Percentiles rank a stretch among this genome's conserved stretches.
Evolutionary conservation across 345 rosid species (phyloP).

Genomic region (Gossypium mustelinum): DNA sequence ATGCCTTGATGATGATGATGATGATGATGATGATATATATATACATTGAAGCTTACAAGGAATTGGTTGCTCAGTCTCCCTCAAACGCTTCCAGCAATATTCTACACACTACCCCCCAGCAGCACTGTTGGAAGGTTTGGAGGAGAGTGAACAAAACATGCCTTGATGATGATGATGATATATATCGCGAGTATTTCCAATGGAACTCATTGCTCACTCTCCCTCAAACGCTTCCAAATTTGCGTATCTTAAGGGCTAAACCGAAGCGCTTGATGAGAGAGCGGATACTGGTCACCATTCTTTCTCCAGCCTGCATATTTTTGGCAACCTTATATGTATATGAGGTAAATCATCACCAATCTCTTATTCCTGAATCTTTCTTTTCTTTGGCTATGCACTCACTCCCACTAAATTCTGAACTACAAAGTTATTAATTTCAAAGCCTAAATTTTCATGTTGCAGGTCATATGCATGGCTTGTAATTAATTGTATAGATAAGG

Average conservation of each 20-base stretch:
- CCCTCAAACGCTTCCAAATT: conserved; percentile 12
- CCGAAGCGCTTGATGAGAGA: conserved; percentile 11
- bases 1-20: background rate
- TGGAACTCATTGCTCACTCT: conserved; percentile 14
- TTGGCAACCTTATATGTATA: background rate
- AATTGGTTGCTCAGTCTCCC: conserved; percentile 13
- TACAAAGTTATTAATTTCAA: background rate
- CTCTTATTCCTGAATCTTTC: background rate
- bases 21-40: no score
- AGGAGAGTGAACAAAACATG: conserved; percentile 8
- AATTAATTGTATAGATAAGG: no score
- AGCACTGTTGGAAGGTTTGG: background rate
- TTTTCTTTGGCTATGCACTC: background rate
- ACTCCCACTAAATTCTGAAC: background rate
- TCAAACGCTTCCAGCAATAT: conserved; percentile 8
- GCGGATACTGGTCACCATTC: conserved; percentile 6
- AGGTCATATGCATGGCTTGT: background rate
- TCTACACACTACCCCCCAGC: background rate
- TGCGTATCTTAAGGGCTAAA: background rate
- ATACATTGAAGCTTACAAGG: background rate
- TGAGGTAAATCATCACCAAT: background rate
- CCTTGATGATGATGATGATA: background rate
- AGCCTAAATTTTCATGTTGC: background rate
- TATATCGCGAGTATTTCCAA: background rate
- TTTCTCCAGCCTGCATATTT: background rate